Evolutionary conservation across 768 basidiomycete genomes (phyloP), one percentile per base, ranked within the genome.

Genomic region (Lentinula aciculospora): DNA sequence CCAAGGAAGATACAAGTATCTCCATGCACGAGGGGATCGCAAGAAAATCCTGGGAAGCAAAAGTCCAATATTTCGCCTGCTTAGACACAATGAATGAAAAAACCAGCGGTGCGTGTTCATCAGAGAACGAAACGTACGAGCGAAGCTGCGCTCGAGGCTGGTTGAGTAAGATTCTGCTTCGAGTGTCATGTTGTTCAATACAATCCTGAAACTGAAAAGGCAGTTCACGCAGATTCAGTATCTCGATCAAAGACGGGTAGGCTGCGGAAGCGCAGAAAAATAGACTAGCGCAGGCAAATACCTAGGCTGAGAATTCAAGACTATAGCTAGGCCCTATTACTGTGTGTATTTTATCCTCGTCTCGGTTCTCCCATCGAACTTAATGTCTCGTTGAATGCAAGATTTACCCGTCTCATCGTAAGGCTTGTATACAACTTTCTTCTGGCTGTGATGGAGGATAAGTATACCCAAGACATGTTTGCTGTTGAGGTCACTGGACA

Each of bases 211-310:
- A 19, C 19, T 9, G n/a, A n/a, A 36, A 51, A 5, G 13, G 12
- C 29, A 23, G 15, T 36, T 23, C 37, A 6, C 10, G 32, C 63
- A 98, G 95, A 87, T 98, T 64, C 90, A 91, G 27, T 96, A 98
- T 69, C 97, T 98, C 67, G 96, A 97, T 74, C 89, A 92, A 68
- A 84, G 94, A 34, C 80, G 94, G 54, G 81, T 92, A 34, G 81
- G n/a, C 94, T 53, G 88, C 84, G 8, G 89, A 88, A 60, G 83
- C 85, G 57, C 91, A 92, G 70, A 89, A 86, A 65, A 83, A 84
- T 39, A 74, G 86, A 54, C 78, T 91, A 29, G 81, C 81, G 17
- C 76, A 76, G 58, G 74, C 72, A 5, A 70, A 67, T 56, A 68
- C 69, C 23, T 72, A 76, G 59, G 66, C 65, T 13, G 69, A 72